Evolutionary conservation across 495 filamentous ascomycete species (phyloP).

Genomic region (Neurospora sp.): DNA sequence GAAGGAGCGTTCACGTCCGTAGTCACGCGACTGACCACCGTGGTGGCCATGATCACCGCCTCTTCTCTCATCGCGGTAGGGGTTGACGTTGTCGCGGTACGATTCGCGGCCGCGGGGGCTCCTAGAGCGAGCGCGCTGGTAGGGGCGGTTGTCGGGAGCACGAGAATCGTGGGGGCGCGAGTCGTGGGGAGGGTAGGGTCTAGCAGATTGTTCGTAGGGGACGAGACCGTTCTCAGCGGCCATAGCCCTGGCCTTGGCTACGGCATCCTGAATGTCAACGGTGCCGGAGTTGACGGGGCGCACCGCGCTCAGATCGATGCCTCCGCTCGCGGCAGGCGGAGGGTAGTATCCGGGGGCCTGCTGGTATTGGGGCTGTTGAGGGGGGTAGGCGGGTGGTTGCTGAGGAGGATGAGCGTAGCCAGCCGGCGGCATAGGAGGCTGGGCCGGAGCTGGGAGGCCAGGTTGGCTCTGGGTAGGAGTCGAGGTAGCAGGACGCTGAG

Average conservation of each 20-base stretch:
- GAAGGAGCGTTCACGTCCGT: conserved; percentile 53
- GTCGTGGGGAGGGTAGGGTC: conserved; percentile 21
- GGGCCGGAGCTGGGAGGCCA: conserved; percentile 22
- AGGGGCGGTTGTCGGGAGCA: conserved; percentile 34
- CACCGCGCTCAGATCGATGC: conserved; percentile 63
- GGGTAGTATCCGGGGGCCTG: conserved; percentile 47
- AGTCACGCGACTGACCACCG: conserved; percentile 31
- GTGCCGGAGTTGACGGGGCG: conserved; percentile 64
- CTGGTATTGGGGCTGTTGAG: conserved; percentile 33
- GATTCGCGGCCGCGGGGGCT: conserved; percentile 51
- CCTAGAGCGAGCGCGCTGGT: conserved; percentile 57
- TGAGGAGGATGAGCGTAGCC: conserved; percentile 17
- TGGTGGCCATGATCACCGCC: conserved; percentile 30
- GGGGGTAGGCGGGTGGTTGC: conserved; percentile 18
- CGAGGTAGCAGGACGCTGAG: conserved; percentile 21
- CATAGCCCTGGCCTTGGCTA: conserved; percentile 61
- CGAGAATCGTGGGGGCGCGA: conserved; percentile 24
- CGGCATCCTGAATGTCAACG: conserved; percentile 61
- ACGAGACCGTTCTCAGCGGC: conserved; percentile 60
- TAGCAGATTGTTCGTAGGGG: conserved; percentile 36
- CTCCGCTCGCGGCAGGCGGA: conserved; percentile 57
- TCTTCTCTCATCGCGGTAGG: conserved; percentile 68
- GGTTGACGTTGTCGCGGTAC: conserved; percentile 62
- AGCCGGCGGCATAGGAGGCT: conserved; percentile 5
- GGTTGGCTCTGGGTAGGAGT: conserved; percentile 37